Conservation (phyloP, 2,329 filamentous ascomycete genomes). For the Neonectria hederae region DNA sequence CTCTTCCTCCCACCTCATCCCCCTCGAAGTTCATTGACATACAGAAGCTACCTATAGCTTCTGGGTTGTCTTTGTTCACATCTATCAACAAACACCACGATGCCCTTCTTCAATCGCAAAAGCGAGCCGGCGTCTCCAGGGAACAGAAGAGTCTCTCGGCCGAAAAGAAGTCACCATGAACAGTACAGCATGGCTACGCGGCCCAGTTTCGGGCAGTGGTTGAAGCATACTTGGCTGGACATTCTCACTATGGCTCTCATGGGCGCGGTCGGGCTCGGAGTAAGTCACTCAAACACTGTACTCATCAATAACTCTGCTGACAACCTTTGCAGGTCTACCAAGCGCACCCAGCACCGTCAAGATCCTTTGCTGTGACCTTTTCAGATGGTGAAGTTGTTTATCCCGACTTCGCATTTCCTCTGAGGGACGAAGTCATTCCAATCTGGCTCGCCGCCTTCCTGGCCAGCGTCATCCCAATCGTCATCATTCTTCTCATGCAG, state of each 20-base stretch:
- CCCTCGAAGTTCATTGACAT: background rate
- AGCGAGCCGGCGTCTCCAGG: background rate
- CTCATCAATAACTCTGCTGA: background rate
- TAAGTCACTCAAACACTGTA: constrained; percentile 49
- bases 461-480: constrained; percentile 71
- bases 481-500: constrained; percentile 71
- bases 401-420: constrained; percentile 75
- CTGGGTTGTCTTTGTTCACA: background rate
- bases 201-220: constrained; percentile 74
- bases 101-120: constrained; percentile 6
- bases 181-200: constrained; percentile 57
- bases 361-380: constrained; percentile 76
- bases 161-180: constrained; percentile 18
- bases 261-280: constrained; percentile 73
- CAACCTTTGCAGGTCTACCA: constrained; percentile 64
- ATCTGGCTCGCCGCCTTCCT: constrained; percentile 76
- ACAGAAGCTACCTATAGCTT: background rate
- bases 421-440: constrained; percentile 75
- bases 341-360: constrained; percentile 70
- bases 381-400: constrained; percentile 73
- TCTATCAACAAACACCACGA: background rate
- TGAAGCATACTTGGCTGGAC: constrained; percentile 73
- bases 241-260: constrained; percentile 73
- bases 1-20: background rate
- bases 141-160: background rate